A percentile compares a stretch with the other conserved stretches of the same genome.
phyloP scores from a whole-genome alignment of 2,329 filamentous ascomycete species.

The Penicillium paneum region DNA sequence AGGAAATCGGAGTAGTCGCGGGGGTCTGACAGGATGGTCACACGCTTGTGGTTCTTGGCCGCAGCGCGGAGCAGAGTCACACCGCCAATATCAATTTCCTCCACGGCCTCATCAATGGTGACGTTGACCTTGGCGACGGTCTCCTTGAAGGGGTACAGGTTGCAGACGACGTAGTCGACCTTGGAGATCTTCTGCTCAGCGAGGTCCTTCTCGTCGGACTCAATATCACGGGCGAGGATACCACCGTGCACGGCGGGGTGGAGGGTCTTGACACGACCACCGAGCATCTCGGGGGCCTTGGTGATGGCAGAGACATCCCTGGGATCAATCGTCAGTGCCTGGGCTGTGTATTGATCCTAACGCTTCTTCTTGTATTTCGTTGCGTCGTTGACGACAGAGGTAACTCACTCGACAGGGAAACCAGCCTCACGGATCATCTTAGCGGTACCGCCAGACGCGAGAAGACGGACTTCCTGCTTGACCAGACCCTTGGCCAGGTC shows the following conservation, averaged over 20 bases:
- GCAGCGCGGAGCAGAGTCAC: constrained; percentile 94
- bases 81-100: constrained; percentile 98
- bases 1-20: constrained; percentile 92
- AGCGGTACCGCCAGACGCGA: constrained; percentile 92
- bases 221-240: constrained; percentile 90
- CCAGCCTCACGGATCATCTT: constrained; percentile 96
- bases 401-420: constrained; percentile 83
- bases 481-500: constrained; percentile 88
- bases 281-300: constrained; percentile 93
- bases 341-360: not conserved
- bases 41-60: constrained; percentile 94
- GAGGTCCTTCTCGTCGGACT: constrained; percentile 94
- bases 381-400: not conserved
- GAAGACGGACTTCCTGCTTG: constrained; percentile 83
- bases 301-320: constrained; percentile 98
- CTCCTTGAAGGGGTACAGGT: constrained; percentile 98
- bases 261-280: constrained; percentile 88
- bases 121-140: constrained; percentile 96
- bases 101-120: constrained; percentile 91
- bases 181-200: constrained; percentile 93
- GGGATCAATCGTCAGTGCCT: constrained; percentile 2
- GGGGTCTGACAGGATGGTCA: constrained; percentile 94
- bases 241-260: constrained; percentile 83
- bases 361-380: not conserved
- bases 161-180: constrained; percentile 95